These are phyloP conservation scores for Echium plantagineum DNA, from an alignment of 257 asterid genomes.

Conservation along the genomic window DNA sequence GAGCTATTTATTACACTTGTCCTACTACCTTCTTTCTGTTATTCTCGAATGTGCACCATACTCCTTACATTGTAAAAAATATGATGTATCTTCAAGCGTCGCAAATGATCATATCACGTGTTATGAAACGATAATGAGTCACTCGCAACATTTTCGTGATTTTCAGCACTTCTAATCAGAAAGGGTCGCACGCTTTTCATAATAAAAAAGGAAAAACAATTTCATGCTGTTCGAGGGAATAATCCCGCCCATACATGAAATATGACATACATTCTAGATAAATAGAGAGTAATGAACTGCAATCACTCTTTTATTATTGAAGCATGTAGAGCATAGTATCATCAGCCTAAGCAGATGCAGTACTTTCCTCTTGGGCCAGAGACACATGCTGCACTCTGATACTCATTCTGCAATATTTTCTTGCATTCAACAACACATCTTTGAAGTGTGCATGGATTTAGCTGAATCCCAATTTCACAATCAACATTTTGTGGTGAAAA, in stretches of 20 bases:
- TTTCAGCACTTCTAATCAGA: neutral
- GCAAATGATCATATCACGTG: neutral
- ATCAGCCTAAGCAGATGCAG: conserved; percentile 38
- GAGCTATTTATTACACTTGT: neutral
- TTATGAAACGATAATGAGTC: neutral
- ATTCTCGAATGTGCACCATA: neutral
- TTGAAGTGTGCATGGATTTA: conserved; percentile 42
- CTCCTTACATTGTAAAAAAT: neutral
- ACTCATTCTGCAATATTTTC: conserved; percentile 26
- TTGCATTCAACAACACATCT: conserved; percentile 40
- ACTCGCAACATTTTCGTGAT: neutral
- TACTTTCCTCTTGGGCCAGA: conserved; percentile 38
- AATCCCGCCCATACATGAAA: neutral
- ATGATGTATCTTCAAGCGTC: neutral
- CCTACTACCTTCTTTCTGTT: neutral
- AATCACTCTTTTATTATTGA: neutral
- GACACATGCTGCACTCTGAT: conserved; percentile 39
- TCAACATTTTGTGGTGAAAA: conserved; percentile 30
- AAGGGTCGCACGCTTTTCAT: neutral
- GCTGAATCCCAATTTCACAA: conserved; percentile 35
- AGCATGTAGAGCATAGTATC: neutral
- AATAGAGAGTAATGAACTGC: neutral
- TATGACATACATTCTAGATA: neutral
- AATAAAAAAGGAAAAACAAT: too few species aligned
- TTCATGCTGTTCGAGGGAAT: too few species aligned